Percentiles rank a stretch among this genome's conserved stretches.
These are phyloP conservation scores for Cyclostephanos invisitatus DNA, from an alignment of 108 stramenopile species.

Conservation along the genomic window DNA sequence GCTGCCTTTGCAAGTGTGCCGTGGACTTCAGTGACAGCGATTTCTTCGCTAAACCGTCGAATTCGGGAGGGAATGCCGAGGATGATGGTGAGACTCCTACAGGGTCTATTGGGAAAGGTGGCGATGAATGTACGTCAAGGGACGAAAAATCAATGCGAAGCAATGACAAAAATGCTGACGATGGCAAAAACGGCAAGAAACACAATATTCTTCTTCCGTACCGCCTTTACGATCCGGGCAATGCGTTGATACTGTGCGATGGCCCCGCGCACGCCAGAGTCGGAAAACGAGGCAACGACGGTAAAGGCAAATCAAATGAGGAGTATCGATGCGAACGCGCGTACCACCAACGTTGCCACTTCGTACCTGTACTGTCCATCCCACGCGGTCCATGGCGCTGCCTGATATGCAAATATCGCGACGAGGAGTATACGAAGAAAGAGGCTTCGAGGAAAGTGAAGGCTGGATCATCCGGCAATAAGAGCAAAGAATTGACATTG, in stretches of 20 bases:
- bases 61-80: not conserved
- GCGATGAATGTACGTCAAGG: not conserved
- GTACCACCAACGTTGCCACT: constrained; percentile 90
- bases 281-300: constrained; percentile 13
- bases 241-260: constrained; percentile 81
- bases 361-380: constrained; percentile 71
- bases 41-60: constrained; percentile 50
- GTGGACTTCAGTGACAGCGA: constrained; percentile 75
- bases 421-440: constrained; percentile 32
- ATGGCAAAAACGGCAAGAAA: constrained; percentile 28
- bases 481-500: not conserved
- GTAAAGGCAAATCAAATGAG: not conserved
- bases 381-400: constrained; percentile 82
- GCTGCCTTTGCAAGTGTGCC: constrained; percentile 80
- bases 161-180: constrained; percentile 41
- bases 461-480: not conserved
- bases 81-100: not conserved
- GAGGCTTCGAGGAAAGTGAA: constrained; percentile 9
- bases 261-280: constrained; percentile 33
- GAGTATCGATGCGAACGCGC: constrained; percentile 66
- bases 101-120: not conserved
- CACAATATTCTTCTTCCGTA: constrained; percentile 59
- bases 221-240: constrained; percentile 67
- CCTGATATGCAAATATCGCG: constrained; percentile 60
- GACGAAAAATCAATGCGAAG: not conserved